Conservation (phyloP, 441 rosid genomes). For the Brassica balearica region DNA sequence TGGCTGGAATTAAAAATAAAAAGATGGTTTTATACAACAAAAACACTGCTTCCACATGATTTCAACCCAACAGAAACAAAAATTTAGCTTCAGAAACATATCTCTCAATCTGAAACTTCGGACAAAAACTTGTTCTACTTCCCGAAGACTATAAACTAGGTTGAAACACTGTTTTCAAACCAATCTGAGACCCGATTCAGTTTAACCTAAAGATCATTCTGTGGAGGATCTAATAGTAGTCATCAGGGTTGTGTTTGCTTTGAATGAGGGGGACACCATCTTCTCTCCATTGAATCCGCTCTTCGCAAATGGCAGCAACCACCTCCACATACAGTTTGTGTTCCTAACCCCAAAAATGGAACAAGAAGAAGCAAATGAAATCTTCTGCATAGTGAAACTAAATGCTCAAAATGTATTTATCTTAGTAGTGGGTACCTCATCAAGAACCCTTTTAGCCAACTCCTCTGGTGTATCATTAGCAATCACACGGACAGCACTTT, state of each 20-base stretch:
- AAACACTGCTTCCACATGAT: slow-evolving; percentile 6
- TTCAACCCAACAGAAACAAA: slow-evolving; percentile 8
- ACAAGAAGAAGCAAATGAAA: slow-evolving; percentile 21
- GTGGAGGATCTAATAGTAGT: slow-evolving; percentile 44
- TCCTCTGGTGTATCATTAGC: slow-evolving; percentile 72
- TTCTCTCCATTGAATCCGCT: slow-evolving; percentile 75
- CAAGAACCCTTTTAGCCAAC: slow-evolving; percentile 80
- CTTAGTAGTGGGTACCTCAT: slow-evolving; percentile 51
- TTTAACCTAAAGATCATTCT: neutral
- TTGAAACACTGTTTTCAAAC: slow-evolving; percentile 3
- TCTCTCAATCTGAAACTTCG: slow-evolving; percentile 14
- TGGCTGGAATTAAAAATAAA: neutral
- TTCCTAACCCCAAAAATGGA: slow-evolving; percentile 62
- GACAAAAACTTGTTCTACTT: slow-evolving; percentile 22
- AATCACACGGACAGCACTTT: slow-evolving; percentile 66
- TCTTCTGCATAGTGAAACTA: no score
- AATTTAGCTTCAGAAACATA: slow-evolving; percentile 7
- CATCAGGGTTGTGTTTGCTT: slow-evolving; percentile 56
- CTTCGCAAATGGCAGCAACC: slow-evolving; percentile 71
- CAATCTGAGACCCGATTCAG: slow-evolving; percentile 3
- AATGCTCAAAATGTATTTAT: slow-evolving; percentile 12
- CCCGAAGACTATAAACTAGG: neutral
- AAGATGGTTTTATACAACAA: slow-evolving; percentile 24
- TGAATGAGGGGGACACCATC: slow-evolving; percentile 86
- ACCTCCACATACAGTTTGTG: slow-evolving; percentile 79